Base-by-base conservation (phyloP, 768 basidiomycete genomes). In the Tylopilus subfusipes region DNA sequence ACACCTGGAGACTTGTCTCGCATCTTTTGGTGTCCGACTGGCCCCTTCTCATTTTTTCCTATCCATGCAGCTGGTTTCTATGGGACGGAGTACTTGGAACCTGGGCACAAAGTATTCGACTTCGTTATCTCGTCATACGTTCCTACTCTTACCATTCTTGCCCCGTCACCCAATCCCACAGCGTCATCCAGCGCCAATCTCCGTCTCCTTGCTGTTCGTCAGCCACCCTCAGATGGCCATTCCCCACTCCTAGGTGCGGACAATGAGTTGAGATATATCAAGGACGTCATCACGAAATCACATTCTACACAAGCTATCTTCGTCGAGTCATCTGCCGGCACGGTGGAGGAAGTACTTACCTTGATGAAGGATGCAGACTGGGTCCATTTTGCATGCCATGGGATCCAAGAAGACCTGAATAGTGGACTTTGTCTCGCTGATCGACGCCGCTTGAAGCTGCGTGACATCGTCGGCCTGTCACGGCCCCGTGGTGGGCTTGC, bases 181-280 rank as follows among this genome's bases (percentile, higher is more conserved):
- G 13, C 18, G 10, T 11, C 8, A n/a, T n/a, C 34, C 18, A 18
- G 34, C 18, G 34, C 4, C 18, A 16, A 36, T 16, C 34, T 36
- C 34, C 34, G 34, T 14, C 13, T 42, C 16, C 42, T 42, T 42
- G 14, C 42, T 42, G 42, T 67, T n/a, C 19, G 43, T 2, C 59
- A 64, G 34, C 61, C 66, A 8, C 19, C 47, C 2, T 50, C 66
- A 12, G 58, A 56, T 10, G 60, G 59, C 10, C 36, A 47, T 14
- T 5, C 2, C 11, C 33, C 42, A 24, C 51, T 68, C 3, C 59
- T 55, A 2, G 55, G 54, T 25, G 42, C 54, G 5, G 45, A 58
- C 13, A 56, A 56, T 2, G 53, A 52, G 63, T 59, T 49, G 69
- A 63, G 42, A 68, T 67, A 48, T 66, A 68, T 19, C 31, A 46